Evolutionary conservation across 139 green algal genomes (phyloP), one percentile per base, ranked within the genome.

Genomic region (Cymbomonas tetramitiformis): DNA sequence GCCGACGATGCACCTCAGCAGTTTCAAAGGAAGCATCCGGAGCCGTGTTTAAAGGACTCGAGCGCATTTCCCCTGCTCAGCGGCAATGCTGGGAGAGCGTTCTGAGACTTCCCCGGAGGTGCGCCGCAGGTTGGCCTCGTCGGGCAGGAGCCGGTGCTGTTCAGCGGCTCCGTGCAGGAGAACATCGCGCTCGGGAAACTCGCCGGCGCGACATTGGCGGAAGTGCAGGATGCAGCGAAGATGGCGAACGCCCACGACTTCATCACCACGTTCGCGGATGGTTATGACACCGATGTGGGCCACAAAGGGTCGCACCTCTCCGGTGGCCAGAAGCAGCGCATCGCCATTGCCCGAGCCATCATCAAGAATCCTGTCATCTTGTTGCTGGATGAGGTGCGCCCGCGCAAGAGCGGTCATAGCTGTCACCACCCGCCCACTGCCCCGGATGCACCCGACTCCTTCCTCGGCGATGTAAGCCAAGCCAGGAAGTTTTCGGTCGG

Each of bases 261-360:
- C 69, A 84, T 90, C 31, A 25, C 8, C 44, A 68, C 49, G 50
- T 57, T 76, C 8, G 71, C 77, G 6, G 36, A 77, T 29, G 66
- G 65, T 0, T 82, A 78, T 38, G 33, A 82, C 23, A 88, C 81
- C 10, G 24, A 61, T 18, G 61, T 68, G 33, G 90, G 89, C 7
- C 88, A 96, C 62, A 79, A 85, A 36, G 90, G 90, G 18, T 73
- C 93, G 18, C 95, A 90, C 38, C 75, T 97, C 40, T 82, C 61
- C 2, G 89, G 88, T 41, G 86, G 88, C 0, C 86, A 95, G 77
- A 94, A 93, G 73, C 80, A 89, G 74, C 79, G 87, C 49, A 75
- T 96, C 19, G 80, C 80, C 21, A 78, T 96, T 10, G 86, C 86
- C 8, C 72, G 86, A 8, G 86, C 84, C 5, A 67, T 94, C 26